Evolutionary conservation across 345 rosid genomes (phyloP).

Genomic region (Atalantia buxifolia): DNA sequence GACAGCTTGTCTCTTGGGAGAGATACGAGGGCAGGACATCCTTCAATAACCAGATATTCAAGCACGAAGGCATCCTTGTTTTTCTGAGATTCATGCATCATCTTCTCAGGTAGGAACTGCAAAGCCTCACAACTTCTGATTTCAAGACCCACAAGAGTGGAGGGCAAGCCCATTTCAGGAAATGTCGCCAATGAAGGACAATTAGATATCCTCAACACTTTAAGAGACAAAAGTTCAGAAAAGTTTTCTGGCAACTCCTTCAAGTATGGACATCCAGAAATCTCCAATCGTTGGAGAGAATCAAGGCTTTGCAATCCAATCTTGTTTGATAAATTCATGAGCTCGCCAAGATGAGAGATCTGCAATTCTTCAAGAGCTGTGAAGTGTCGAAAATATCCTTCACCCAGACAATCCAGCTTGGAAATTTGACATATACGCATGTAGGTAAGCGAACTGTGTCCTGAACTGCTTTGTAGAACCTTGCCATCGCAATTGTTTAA

Average conservation of each 20-base stretch:
- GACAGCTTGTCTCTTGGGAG: conserved; percentile 17
- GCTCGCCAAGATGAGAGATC: conserved; percentile 6
- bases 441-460: background rate
- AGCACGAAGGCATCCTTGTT: conserved; percentile 3
- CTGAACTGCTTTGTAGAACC: background rate
- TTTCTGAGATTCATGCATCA: background rate
- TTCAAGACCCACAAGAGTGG: conserved; percentile 5
- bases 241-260: conserved; percentile 2
- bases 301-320: conserved; percentile 1
- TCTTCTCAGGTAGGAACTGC: conserved; percentile 4
- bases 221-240: background rate
- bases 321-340: background rate
- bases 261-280: background rate
- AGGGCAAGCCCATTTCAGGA: conserved; percentile 16
- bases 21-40: conserved; percentile 23
- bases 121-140: conserved; percentile 18
- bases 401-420: background rate
- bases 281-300: conserved; percentile 6
- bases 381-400: conserved; percentile 7
- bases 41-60: conserved; percentile 15
- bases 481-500: background rate
- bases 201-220: conserved; percentile 1
- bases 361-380: conserved; percentile 10
- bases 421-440: conserved; percentile 4
- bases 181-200: conserved; percentile 10